Conservation (phyloP, 2,329 filamentous ascomycete species). For the Macrophomina phaseolina region DNA sequence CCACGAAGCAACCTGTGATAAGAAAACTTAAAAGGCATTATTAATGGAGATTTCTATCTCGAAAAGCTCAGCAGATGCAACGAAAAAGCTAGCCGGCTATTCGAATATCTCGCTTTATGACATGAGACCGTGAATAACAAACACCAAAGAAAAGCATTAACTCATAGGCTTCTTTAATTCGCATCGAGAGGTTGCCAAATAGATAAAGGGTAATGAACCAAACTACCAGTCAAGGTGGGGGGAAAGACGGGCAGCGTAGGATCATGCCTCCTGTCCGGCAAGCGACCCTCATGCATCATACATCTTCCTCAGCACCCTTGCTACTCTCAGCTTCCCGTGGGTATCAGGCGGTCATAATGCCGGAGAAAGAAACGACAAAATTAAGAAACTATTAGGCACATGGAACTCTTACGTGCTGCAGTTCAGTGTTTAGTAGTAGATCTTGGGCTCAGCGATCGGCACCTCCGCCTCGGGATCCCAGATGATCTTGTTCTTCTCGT, state of each 20-base stretch:
- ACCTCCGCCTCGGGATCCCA: conserved; percentile 26
- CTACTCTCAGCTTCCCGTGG: conserved; percentile 4
- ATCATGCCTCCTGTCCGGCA: not conserved
- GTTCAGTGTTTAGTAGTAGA: conserved; percentile 13
- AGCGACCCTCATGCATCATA: conserved; percentile 3
- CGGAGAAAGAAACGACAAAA: not conserved
- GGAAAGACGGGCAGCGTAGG: not conserved
- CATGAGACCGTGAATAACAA: not conserved
- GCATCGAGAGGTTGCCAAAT: not conserved
- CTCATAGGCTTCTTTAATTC: conserved; percentile 6
- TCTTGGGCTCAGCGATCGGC: conserved; percentile 27
- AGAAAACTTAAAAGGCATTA: not conserved
- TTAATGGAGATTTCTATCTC: not conserved
- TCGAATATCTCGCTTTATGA: not conserved
- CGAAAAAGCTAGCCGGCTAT: not conserved
- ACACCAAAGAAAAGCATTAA: conserved; percentile 6
- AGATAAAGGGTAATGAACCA: not conserved
- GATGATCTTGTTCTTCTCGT: conserved; percentile 52
- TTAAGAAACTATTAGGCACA: not conserved
- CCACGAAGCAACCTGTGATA: not conserved
- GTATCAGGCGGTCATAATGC: conserved; percentile 7
- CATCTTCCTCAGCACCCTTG: conserved; percentile 4
- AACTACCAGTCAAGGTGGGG: not conserved
- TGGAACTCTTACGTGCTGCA: not conserved
- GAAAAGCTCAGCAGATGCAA: not conserved